These are phyloP conservation scores for Psophocarpus tetragonolobus DNA, from an alignment of 306 rosid genomes.

Conservation along the genomic window DNA sequence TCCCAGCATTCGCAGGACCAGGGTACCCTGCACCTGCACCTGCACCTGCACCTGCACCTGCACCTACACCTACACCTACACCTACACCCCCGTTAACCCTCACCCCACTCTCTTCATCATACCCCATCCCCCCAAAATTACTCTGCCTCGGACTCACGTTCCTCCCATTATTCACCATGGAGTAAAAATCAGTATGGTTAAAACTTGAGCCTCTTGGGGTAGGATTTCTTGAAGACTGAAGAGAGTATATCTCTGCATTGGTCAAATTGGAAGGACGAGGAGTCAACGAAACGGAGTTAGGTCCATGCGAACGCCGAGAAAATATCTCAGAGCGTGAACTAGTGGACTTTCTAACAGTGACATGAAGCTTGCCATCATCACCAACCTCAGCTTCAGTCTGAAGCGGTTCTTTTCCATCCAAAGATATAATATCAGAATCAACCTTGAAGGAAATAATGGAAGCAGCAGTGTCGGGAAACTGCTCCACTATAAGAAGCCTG, in stretches of 20 bases:
- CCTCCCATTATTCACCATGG: conserved; percentile 62
- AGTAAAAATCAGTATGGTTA: conserved; percentile 71
- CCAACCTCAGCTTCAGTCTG: conserved; percentile 82
- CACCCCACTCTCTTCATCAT: conserved; percentile 64
- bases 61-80: too few relatives aligned
- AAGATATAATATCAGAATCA: conserved; percentile 72
- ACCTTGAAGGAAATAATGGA: conserved; percentile 74
- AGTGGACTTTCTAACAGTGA: conserved; percentile 62
- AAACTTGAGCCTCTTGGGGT: conserved; percentile 88
- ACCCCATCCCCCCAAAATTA: conserved; percentile 57
- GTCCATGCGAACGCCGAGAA: conserved; percentile 63
- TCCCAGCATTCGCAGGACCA: conserved; percentile 58
- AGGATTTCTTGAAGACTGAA: conserved; percentile 76
- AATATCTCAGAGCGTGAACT: conserved; percentile 74
- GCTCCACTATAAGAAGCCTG: conserved; percentile 63
- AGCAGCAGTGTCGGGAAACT: conserved; percentile 82
- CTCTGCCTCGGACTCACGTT: conserved; percentile 69
- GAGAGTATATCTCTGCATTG: conserved; percentile 82
- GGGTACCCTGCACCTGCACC: conserved; percentile 49
- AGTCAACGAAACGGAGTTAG: conserved; percentile 60
- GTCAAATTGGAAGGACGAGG: conserved; percentile 80
- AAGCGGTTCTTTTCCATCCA: conserved; percentile 80
- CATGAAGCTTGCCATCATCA: conserved; percentile 81
- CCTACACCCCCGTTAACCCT: conserved; percentile 33
- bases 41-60: conserved; percentile 9